Percentiles rank a stretch among this genome's conserved stretches.
Conservation (phyloP, 2,329 filamentous ascomycete species). For the Trichoderma polysporum region DNA sequence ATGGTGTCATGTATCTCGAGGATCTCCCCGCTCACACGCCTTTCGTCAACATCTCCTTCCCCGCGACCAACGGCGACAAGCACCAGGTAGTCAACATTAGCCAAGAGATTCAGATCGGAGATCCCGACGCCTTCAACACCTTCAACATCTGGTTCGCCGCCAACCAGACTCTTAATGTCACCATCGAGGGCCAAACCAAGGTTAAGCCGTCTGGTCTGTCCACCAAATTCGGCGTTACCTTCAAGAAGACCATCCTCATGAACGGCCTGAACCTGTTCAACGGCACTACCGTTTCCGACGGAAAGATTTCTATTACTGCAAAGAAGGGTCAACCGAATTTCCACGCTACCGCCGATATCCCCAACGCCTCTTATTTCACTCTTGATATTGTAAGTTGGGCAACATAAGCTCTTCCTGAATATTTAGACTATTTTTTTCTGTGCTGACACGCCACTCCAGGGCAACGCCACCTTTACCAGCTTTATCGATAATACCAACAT, state of each 20-base stretch:
- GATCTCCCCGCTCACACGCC: constrained; percentile 47
- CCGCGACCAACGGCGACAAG: constrained; percentile 49
- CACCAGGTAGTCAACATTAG: constrained; percentile 52
- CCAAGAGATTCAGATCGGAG: constrained; percentile 47
- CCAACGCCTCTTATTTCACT: constrained; percentile 63
- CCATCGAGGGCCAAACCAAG: constrained; percentile 52
- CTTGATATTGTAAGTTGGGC: constrained; percentile 57
- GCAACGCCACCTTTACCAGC: constrained; percentile 63
- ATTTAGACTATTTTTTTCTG: neutral
- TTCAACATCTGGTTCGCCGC: constrained; percentile 57
- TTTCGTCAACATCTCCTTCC: constrained; percentile 54
- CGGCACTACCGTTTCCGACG: constrained; percentile 53
- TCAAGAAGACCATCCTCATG: constrained; percentile 55
- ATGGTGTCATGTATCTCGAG: constrained; percentile 55
- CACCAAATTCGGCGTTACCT: constrained; percentile 50
- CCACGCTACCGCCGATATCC: constrained; percentile 57
- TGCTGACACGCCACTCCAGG: constrained; percentile 39
- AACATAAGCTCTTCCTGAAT: neutral
- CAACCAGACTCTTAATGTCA: constrained; percentile 51
- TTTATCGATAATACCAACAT: constrained; percentile 52
- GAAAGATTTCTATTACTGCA: constrained; percentile 44
- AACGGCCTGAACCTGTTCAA: constrained; percentile 55
- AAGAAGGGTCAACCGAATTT: constrained; percentile 57
- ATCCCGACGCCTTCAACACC: constrained; percentile 49
- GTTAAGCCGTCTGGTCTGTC: constrained; percentile 51